These are phyloP conservation scores for Hymenoscyphus repandus DNA, from an alignment of 2,329 filamentous ascomycete genomes.

Conservation along the genomic window DNA sequence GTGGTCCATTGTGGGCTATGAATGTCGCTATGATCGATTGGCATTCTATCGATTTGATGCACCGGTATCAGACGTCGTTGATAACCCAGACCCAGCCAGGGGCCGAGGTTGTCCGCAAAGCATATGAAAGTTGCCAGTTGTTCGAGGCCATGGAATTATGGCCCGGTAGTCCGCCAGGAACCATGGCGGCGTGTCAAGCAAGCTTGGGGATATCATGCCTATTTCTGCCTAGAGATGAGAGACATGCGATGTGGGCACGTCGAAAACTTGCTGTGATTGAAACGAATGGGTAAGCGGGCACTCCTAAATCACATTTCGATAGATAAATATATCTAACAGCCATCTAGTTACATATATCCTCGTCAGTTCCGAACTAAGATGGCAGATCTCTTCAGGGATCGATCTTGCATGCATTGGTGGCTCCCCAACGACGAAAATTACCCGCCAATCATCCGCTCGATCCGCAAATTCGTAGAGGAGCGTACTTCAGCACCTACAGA, in stretches of 20 bases:
- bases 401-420: conserved; percentile 79
- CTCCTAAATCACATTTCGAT: not conserved
- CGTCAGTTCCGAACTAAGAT: conserved; percentile 68
- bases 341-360: conserved; percentile 76
- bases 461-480: conserved; percentile 78
- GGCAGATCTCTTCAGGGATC: conserved; percentile 67
- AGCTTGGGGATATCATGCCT: conserved; percentile 70
- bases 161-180: conserved; percentile 64
- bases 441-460: conserved; percentile 65
- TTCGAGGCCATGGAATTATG: conserved; percentile 74
- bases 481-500: conserved; percentile 58
- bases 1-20: conserved; percentile 64
- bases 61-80: conserved; percentile 64
- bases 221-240: conserved; percentile 71
- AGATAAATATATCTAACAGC: conserved; percentile 6
- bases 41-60: conserved; percentile 75
- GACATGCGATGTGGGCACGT: conserved; percentile 73
- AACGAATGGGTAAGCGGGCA: conserved; percentile 61
- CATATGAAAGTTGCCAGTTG: conserved; percentile 68
- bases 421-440: conserved; percentile 76
- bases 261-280: conserved; percentile 76
- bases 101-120: conserved; percentile 53
- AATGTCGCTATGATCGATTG: conserved; percentile 75
- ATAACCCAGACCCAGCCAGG: conserved; percentile 43
- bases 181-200: conserved; percentile 68